Conservation (phyloP, 768 basidiomycete species). For the Lentinula sp. region DNA sequence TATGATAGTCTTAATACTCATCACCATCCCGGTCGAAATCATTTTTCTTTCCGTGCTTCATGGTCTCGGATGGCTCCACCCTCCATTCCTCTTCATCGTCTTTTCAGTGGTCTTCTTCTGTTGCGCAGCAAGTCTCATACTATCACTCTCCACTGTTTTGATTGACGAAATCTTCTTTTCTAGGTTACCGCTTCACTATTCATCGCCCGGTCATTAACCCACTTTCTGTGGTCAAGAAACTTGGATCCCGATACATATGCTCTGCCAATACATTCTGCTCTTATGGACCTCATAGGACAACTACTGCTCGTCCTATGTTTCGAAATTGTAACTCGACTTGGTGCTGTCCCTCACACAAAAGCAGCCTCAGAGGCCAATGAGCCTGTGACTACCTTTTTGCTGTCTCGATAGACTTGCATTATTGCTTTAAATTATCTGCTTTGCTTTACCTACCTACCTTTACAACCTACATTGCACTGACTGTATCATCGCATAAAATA, state of each 20-base stretch:
- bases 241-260: constrained; percentile 92
- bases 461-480: not conserved
- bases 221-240: constrained; percentile 70
- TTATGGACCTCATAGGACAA: constrained; percentile 84
- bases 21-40: constrained; percentile 78
- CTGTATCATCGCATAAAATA: not conserved
- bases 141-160: not conserved
- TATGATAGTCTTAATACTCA: constrained; percentile 60
- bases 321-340: constrained; percentile 49
- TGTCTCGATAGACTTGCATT: not conserved
- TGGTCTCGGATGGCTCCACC: constrained; percentile 70
- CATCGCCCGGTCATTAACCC: constrained; percentile 61
- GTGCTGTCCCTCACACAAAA: constrained; percentile 13
- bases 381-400: not conserved
- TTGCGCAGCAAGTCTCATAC: constrained; percentile 44
- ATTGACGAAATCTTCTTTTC: not conserved
- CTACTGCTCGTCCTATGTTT: constrained; percentile 74
- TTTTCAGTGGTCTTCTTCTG: constrained; percentile 70
- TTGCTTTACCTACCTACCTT: not conserved
- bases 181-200: constrained; percentile 69
- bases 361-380: not conserved
- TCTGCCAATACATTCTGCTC: constrained; percentile 84
- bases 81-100: constrained; percentile 63
- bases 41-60: constrained; percentile 65
- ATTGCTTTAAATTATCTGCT: not conserved